These are phyloP conservation scores for Bolboschoenoplectus hybrid DNA, from an alignment of 202 grass and related monocot genomes.

Conservation along the genomic window DNA sequence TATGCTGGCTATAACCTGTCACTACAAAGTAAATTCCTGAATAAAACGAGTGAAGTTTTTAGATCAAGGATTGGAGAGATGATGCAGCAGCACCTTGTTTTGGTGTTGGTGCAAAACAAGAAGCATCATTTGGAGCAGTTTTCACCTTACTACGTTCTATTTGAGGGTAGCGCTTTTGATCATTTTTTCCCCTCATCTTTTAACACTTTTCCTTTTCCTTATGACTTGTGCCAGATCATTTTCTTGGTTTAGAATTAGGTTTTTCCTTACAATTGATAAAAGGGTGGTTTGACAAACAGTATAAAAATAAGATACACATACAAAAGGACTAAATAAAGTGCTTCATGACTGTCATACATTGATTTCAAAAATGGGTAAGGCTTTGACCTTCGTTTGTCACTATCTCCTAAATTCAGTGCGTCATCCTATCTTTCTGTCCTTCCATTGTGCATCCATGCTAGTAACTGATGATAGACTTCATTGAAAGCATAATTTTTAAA, in stretches of 20 bases:
- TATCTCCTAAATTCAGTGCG: conserved; percentile 12
- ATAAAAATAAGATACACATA: background rate
- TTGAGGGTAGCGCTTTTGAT: background rate
- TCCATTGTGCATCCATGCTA: conserved; percentile 23
- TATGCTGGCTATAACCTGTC: background rate
- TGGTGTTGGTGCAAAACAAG: background rate
- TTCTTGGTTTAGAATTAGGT: background rate
- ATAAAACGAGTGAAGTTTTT: background rate
- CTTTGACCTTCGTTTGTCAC: conserved; percentile 27
- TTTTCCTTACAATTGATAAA: conserved; percentile 17
- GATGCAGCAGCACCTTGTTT: background rate
- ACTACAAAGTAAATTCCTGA: background rate
- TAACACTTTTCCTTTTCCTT: background rate
- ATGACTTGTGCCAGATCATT: background rate
- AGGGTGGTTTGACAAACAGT: background rate
- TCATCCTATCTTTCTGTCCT: conserved; percentile 10
- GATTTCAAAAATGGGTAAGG: conserved; percentile 16
- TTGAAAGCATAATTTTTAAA: background rate
- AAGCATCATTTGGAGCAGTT: background rate
- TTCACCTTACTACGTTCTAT: background rate
- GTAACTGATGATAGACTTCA: conserved; percentile 1
- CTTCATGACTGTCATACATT: conserved; percentile 15
- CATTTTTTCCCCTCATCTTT: background rate
- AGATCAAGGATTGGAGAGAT: background rate
- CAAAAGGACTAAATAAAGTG: background rate